Evolutionary conservation across 2,329 filamentous ascomycete genomes (phyloP).

Genomic region (Aureobasidium sp.): DNA sequence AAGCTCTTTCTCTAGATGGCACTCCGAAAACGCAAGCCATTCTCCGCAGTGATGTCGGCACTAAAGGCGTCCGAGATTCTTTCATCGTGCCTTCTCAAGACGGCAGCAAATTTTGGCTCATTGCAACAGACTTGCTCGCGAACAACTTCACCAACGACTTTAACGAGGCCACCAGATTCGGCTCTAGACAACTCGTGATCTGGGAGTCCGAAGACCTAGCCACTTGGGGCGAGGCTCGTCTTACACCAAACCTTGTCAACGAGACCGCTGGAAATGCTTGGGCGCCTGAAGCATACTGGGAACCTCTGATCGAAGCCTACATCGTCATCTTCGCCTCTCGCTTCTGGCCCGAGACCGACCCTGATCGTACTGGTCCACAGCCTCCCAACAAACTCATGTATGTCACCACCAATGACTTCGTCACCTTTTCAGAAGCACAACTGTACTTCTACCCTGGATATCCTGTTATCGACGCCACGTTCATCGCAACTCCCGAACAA

Average conservation of each 20-base stretch:
- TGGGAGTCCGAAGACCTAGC: neutral
- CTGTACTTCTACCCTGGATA: neutral
- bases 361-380: conserved; percentile 57
- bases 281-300: conserved; percentile 6
- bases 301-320: neutral
- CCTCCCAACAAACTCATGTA: conserved; percentile 16
- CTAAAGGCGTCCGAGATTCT: neutral
- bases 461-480: neutral
- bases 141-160: conserved; percentile 8
- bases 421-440: neutral
- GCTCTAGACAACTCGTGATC: neutral
- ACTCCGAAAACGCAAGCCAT: neutral
- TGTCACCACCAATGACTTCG: neutral
- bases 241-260: neutral
- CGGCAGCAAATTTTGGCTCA: conserved; percentile 1
- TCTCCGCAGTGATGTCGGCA: neutral
- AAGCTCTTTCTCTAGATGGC: conserved; percentile 1
- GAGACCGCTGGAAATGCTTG: neutral
- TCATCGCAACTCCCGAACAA: neutral
- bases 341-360: conserved; percentile 24
- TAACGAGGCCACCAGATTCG: conserved; percentile 1
- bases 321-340: neutral
- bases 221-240: neutral
- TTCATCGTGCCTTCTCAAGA: conserved; percentile 5
- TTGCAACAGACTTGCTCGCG: neutral